Base-by-base conservation (phyloP, 306 rosid species). In the Cyclanthera cordifolia region DNA sequence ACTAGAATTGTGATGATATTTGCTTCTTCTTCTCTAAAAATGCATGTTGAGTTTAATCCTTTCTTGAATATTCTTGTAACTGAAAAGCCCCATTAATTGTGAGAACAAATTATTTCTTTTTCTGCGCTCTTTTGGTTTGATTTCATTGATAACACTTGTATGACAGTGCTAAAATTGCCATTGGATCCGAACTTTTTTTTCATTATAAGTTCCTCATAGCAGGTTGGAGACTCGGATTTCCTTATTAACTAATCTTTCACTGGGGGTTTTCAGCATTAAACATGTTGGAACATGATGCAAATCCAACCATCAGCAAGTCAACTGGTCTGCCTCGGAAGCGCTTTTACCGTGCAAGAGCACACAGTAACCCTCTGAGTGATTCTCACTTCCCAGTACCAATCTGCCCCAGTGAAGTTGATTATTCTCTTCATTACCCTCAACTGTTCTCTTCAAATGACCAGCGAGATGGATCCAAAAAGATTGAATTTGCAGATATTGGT, bases 241-340 rank as follows among this genome's bases (percentile, higher is more conserved):
- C 23, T 14, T 27, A 24, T 25, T 8, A 23, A 47, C 71, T 23
- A 6, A 7, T 66, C 39, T 46, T 24, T 47, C 52, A n/a, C 4
- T 65, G 54, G 15, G 37, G 15, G 32, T 24, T 76, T 72, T 61
- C 49, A 54, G 74, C 69, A 71, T 61, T 27, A 74, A 72, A 76
- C 59, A 92, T 87, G 96, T 78, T 80, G 73, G 93, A 75, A 67
- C 75, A 77, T 10, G 79, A 76, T 70, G 77, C 78, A 21, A 85
- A 85, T 73, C 75, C 94, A 45, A 87, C 86, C 2, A 9, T 75
- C 71, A 84, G 87, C 82, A 93, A 87, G 85, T 84, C 95, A 45
- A 93, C 94, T 46, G 96, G 95, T 63, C 82, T 93, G 74, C 99
- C 95, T 32, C 87, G 96, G 14, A 93, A 93, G 88, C 91, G 99